Conservation (phyloP, 2,329 filamentous ascomycete genomes). For the Botryotinia narcissicola region DNA sequence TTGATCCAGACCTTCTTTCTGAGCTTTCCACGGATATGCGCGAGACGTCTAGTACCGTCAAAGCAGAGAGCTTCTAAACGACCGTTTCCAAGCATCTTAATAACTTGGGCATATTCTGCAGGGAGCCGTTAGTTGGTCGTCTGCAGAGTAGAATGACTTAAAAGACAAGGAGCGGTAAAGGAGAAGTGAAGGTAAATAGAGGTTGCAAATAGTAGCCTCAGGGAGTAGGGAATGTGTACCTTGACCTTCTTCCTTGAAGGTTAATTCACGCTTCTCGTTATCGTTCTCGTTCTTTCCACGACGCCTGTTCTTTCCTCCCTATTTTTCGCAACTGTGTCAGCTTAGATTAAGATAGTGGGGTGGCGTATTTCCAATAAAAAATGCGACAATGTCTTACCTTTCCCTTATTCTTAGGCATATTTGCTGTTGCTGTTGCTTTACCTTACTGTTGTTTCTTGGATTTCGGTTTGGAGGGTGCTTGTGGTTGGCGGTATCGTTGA, state of each 20-base stretch:
- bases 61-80: conserved; percentile 90
- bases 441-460: conserved; percentile 12
- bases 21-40: conserved; percentile 90
- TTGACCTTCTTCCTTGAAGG: conserved; percentile 98
- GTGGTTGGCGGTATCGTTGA: not conserved
- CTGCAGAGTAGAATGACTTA: conserved; percentile 38
- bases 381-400: conserved; percentile 59
- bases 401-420: conserved; percentile 99
- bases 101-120: conserved; percentile 75
- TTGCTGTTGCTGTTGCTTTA: conserved; percentile 39
- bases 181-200: conserved; percentile 3
- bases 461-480: not conserved
- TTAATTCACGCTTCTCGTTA: conserved; percentile 97
- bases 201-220: not conserved
- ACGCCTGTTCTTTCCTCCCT: conserved; percentile 98
- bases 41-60: conserved; percentile 83
- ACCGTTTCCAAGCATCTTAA: conserved; percentile 96
- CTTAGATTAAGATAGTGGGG: conserved; percentile 4
- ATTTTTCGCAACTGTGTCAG: conserved; percentile 37
- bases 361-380: not conserved
- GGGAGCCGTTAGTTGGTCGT: conserved; percentile 24
- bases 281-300: conserved; percentile 99
- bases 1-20: conserved; percentile 99
- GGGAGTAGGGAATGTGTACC: conserved; percentile 45
- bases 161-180: conserved; percentile 36